A percentile compares a stretch with the other conserved stretches of the same genome.
phyloP scores from a whole-genome alignment of 352 stramenopile genomes.

The Aphanomyces euteiches region DNA sequence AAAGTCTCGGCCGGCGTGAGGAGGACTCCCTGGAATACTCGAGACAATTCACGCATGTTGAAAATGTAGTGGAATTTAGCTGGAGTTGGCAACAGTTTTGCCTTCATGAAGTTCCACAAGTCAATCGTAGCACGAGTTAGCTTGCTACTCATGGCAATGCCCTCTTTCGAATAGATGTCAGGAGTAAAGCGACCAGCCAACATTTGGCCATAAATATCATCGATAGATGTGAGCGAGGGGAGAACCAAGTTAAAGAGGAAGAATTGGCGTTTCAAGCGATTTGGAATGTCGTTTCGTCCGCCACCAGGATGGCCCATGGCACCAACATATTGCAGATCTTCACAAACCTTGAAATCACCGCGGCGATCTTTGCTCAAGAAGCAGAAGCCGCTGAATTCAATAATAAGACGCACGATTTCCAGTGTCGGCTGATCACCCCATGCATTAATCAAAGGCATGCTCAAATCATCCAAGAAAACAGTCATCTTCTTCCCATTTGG shows the following conservation, averaged over 20 bases:
- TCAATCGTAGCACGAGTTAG: constrained; percentile 95
- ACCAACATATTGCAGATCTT: constrained; percentile 96
- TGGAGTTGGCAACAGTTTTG: constrained; percentile 95
- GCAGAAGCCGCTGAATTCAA: constrained; percentile 96
- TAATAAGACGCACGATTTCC: constrained; percentile 96
- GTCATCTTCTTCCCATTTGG: constrained; percentile 98
- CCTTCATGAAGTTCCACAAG: constrained; percentile 97
- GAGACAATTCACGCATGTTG: constrained; percentile 98
- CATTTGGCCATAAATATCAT: constrained; percentile 99
- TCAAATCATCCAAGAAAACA: constrained; percentile 98
- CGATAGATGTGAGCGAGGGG: constrained; percentile 96
- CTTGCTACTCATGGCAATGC: constrained; percentile 85
- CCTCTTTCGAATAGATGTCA: constrained; percentile 81
- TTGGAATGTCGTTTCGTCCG: constrained; percentile 98
- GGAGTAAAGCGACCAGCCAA: constrained; percentile 91
- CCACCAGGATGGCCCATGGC: constrained; percentile 97
- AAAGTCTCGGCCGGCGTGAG: constrained; percentile 95
- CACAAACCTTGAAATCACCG: constrained; percentile 97
- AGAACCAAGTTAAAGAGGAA: constrained; percentile 98
- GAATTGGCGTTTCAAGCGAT: constrained; percentile 98
- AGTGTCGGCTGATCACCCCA: constrained; percentile 98
- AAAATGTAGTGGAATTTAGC: constrained; percentile 99
- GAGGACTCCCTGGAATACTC: constrained; percentile 97
- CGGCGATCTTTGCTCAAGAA: constrained; percentile 98
- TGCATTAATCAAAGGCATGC: constrained; percentile 96